Base-by-base conservation (phyloP, 352 stramenopile species). In the Hyaloperonospora arabidopsidis region DNA sequence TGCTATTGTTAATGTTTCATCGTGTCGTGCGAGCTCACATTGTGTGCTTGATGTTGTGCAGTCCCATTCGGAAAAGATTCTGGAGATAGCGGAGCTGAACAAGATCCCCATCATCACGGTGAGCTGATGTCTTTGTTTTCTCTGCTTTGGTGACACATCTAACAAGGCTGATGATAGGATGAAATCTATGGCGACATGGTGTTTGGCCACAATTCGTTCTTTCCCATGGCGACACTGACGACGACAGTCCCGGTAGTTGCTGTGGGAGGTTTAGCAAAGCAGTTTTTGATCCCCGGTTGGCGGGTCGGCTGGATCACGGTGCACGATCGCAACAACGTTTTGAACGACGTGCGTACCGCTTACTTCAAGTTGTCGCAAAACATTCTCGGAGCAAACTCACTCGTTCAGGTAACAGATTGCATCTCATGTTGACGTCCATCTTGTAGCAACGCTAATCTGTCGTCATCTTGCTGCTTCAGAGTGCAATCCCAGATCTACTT, bases 211-310 rank as follows among this genome's bases (percentile, higher is more conserved):
- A 81, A 81, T 53, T 58, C 74, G 48, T 92, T 92, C 43, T 83
- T 85, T 69, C 81, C 89, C 0, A 84, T 97, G 57, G 91, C 84
- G 0, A 68, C 77, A 8, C 63, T 95, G 35, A 88, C 84, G 15
- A 84, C 74, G 44, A 86, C 72, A 11, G 86, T 95, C 0, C 86
- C 86, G 0, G 75, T 96, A 8, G 65, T 96, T 11, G 67, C 80
- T 7, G 67, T 93, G 15, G 72, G 84, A 39, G 87, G 87, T n/a
- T 61, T 98, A 14, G 93, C 92, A 12, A 98, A 98, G 70, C 91
- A 98, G 57, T 98, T 96, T 63, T 68, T 98, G 15, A 76, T 98
- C 15, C 93, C 95, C 15, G 95, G 95, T 25, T 98, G 93, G 90
- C 82, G 95, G 51, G 76, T 98, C 7, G 95, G 95, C 18, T 98